A percentile compares a stretch with the other conserved stretches of the same genome.
Evolutionary conservation across 2,329 filamentous ascomycete species (phyloP).

Genomic region (Ceratocystis papillata): DNA sequence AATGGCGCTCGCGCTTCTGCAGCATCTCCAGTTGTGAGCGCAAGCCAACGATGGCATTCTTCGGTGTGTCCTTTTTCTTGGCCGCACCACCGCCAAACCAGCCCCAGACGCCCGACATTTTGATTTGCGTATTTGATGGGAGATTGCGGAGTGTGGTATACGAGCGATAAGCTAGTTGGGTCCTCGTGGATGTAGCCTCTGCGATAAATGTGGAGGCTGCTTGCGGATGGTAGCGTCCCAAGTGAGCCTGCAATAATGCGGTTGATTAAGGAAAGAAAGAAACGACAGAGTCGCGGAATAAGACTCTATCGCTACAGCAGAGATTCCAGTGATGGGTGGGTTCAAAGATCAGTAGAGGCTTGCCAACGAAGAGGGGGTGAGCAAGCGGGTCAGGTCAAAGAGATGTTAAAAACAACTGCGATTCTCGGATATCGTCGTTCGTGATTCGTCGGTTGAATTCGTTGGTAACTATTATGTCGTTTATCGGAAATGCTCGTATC

Average conservation of each 20-base stretch:
- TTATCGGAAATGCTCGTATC: neutral
- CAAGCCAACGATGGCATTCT: slow-evolving; percentile 87
- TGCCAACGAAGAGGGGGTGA: neutral
- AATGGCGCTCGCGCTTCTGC: slow-evolving; percentile 86
- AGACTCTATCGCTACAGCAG: neutral
- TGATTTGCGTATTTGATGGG: neutral
- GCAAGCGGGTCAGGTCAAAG: neutral
- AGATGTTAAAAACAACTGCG: neutral
- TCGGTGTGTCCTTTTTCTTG: slow-evolving; percentile 86
- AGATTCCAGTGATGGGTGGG: neutral
- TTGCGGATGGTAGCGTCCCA: neutral
- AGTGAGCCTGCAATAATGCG: neutral
- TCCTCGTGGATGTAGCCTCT: neutral
- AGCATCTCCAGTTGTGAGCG: slow-evolving; percentile 92
- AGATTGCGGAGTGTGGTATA: neutral
- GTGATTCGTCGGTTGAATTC: neutral
- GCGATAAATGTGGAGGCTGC: neutral
- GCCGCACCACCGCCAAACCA: slow-evolving; percentile 82
- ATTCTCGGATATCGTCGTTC: neutral
- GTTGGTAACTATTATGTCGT: neutral
- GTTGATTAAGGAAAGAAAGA: neutral
- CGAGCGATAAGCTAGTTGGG: neutral
- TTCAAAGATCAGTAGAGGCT: neutral
- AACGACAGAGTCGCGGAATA: neutral
- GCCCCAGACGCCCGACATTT: slow-evolving; percentile 45